Percentiles rank a stretch among this genome's conserved stretches.
These are phyloP conservation scores for Diospyros lotus DNA, from an alignment of 148 eudicot genomes.

Conservation along the genomic window DNA sequence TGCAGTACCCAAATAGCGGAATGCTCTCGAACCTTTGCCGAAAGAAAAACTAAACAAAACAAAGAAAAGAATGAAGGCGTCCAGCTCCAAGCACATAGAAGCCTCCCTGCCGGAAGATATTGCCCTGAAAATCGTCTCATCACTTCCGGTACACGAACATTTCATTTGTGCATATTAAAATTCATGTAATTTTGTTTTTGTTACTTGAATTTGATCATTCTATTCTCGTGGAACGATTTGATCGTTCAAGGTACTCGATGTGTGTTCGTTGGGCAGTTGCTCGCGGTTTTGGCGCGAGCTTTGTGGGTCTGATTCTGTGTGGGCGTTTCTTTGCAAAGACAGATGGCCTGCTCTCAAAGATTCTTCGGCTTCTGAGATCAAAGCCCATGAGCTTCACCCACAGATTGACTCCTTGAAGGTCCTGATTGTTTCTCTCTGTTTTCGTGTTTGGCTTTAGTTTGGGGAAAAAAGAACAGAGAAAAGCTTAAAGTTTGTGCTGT, in stretches of 20 bases:
- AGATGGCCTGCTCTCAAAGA: slow-evolving; percentile 61
- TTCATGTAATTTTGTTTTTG: no score
- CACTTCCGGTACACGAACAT: slow-evolving; percentile 41
- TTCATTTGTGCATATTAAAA: no score
- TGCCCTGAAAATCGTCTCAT: slow-evolving; percentile 55
- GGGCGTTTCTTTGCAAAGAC: slow-evolving; percentile 47
- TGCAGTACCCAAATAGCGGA: neutral
- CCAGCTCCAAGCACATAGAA: slow-evolving; percentile 6
- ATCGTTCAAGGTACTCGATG: slow-evolving; percentile 50
- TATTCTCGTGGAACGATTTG: slow-evolving; percentile 4
- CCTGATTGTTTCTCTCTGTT: neutral
- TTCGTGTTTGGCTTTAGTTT: neutral
- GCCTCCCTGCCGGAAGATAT: slow-evolving; percentile 54
- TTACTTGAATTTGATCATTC: neutral
- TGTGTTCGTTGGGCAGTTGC: slow-evolving; percentile 73
- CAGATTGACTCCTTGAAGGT: slow-evolving; percentile 23
- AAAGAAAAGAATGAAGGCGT: slow-evolving; percentile 15
- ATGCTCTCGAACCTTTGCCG: neutral
- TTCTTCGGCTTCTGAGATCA: slow-evolving; percentile 16
- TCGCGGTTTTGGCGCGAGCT: slow-evolving; percentile 70
- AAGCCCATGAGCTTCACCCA: slow-evolving; percentile 17
- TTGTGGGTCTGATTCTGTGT: slow-evolving; percentile 63
- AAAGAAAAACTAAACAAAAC: neutral
- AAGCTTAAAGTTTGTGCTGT: no score
- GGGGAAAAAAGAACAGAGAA: no score